Conservation (phyloP, 106 monocot genomes). For the Triglochin maritima region DNA sequence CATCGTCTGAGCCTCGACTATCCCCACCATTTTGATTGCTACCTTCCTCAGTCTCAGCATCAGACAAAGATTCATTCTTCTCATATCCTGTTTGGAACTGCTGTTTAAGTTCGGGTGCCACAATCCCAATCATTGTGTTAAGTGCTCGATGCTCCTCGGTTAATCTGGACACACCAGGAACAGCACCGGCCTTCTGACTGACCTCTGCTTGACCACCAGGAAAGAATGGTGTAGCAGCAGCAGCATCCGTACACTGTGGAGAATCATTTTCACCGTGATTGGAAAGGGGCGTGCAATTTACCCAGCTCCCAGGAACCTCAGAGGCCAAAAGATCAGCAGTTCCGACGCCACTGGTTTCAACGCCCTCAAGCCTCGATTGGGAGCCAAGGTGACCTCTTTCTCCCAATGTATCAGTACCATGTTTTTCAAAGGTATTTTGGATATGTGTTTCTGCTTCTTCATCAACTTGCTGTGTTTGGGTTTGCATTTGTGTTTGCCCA, state of each 20-base stretch:
- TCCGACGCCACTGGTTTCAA: constrained; percentile 28
- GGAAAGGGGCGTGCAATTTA: constrained; percentile 58
- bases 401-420: not conserved
- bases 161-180: constrained; percentile 1
- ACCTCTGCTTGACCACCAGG: constrained; percentile 37
- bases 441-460: constrained; percentile 28
- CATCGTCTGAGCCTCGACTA: constrained; percentile 9
- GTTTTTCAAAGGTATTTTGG: constrained; percentile 20
- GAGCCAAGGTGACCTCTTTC: constrained; percentile 6
- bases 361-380: constrained; percentile 35
- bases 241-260: constrained; percentile 16
- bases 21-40: constrained; percentile 4
- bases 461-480: constrained; percentile 29
- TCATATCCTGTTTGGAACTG: constrained; percentile 14
- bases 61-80: constrained; percentile 41
- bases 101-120: constrained; percentile 48
- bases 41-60: constrained; percentile 78
- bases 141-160: constrained; percentile 32
- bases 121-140: constrained; percentile 70
- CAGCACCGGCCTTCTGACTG: constrained; percentile 39
- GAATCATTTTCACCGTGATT: constrained; percentile 59
- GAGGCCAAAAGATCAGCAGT: constrained; percentile 86
- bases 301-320: constrained; percentile 90
- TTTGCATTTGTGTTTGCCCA: constrained; percentile 29
- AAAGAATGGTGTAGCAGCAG: constrained; percentile 16